Base-by-base conservation (phyloP, 495 filamentous ascomycete genomes). In the Massariosphaeria phaeospora region DNA sequence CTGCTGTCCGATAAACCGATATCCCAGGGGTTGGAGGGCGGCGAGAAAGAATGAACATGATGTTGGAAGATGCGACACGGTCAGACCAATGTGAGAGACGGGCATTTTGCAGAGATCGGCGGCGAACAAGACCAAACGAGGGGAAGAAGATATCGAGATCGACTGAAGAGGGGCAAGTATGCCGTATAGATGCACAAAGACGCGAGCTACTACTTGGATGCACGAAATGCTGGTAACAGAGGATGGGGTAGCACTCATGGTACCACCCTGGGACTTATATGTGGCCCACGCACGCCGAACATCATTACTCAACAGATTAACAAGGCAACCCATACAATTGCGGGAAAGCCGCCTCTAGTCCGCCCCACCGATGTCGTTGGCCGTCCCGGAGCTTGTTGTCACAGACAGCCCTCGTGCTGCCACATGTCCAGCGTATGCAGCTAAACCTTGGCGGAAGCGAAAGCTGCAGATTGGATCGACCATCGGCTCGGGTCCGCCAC, bases 1-100 rank as follows among this genome's bases (percentile, higher is more conserved):
- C 42, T 66, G 67, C 27, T 68, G 61, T 10, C 69, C 68, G 31
- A 90, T 76, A 67, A 80, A 94, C 43, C 77, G 77, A 50, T 93
- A 82, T 18, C 85, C 86, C 17, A 94, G 73, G 0, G 88, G 86
- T 55, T 86, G 82, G 39, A 84, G 73, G 60, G 88, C 78, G 54
- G 84, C 77, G 3, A 90, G 78, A 69, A 86, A 95, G 73, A 91
- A 91, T 1, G 85, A 91, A 36, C 81, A 83, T 7, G 87, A 84
- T 17, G 81, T 82, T 7, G 88, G 81, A 33, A 93, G 83, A 66
- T 91, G 81, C 39, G 80, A 83, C 63, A 91, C 88, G 20, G 76
- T 81, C 38, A 84, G 70, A 53, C 75, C 77, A 54, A 83, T 69
- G 60, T 82, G 75, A 23, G 79, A 79, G 54, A 81, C 67, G 52